Base-by-base conservation (phyloP, 345 rosid genomes). In the Noccaea caerulescens region DNA sequence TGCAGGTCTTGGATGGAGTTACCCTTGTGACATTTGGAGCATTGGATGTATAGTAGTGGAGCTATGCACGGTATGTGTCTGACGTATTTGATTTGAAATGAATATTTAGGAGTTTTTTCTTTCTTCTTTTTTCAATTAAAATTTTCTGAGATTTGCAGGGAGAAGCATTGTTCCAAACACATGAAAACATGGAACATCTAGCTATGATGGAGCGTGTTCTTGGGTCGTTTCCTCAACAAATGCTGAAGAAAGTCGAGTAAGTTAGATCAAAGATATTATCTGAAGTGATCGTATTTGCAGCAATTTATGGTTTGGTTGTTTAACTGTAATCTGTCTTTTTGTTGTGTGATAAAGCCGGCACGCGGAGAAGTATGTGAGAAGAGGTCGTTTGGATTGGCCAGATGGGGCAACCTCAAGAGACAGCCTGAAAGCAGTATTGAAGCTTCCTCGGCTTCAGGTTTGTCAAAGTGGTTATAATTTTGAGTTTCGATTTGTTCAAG, bases 141-240 rank as follows among this genome's bases (percentile, higher is more conserved):
- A n/a, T n/a, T n/a, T n/a, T n/a, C n/a, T n/a, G 54, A 11, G 18
- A 23, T 70, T 25, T 13, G 30, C 60, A 91, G 97, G 97, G 97
- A 18, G 97, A 91, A 78, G 97, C 97, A 57, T 81, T 91, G 72
- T 91, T 89, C 77, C 97, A 91, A 77, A 91, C 96, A 11, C 97
- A 91, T 61, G 97, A 91, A 72, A 89, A 91, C 72, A 66, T 91
- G 72, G 97, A 91, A 77, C 97, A 91, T 77, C 90, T 91, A 14
- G 97, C 97, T 0, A 91, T 91, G 97, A 89, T 91, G 97, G 96
- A 91, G 63, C 79, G 92, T 44, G 96, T 89, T 4, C 84, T 91
- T 63, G 97, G 97, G 39, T 78, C 92, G 1, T 41, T 91, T 52
- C 96, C 96, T 4, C 82, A 76, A 46, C 88, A 86, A 59, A 79